Conservation (phyloP, 352 stramenopile genomes). For the Aphanomyces stellatus region DNA sequence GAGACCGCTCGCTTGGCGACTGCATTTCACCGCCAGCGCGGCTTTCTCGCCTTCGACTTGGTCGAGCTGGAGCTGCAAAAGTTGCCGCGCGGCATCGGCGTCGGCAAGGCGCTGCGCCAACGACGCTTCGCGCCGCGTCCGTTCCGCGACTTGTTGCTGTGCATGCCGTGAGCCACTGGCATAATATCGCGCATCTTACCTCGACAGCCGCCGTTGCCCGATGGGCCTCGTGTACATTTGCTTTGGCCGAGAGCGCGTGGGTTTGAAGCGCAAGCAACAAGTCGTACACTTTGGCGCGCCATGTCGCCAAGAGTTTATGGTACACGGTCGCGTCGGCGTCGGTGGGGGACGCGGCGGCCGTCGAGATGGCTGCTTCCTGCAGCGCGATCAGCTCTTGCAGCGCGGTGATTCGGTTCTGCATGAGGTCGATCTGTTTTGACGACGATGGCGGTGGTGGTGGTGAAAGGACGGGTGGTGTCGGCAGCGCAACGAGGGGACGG, state of each 20-base stretch:
- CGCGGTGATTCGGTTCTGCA: neutral
- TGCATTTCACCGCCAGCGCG: slow-evolving; percentile 32
- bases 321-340: neutral
- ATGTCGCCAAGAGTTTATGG: slow-evolving; percentile 28
- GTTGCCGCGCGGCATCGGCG: slow-evolving; percentile 41
- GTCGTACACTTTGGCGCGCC: slow-evolving; percentile 48
- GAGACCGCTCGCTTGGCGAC: slow-evolving; percentile 42
- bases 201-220: neutral
- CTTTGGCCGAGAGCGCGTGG: slow-evolving; percentile 25
- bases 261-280: slow-evolving; percentile 49
- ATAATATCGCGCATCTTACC: neutral
- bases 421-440: neutral
- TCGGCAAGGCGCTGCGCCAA: slow-evolving; percentile 47
- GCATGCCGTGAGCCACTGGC: neutral
- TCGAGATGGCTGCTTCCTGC: neutral
- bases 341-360: neutral
- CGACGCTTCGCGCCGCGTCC: slow-evolving; percentile 28
- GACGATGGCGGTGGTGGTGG: neutral
- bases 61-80: slow-evolving; percentile 21
- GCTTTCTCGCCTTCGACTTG: slow-evolving; percentile 26
- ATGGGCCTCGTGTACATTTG: neutral
- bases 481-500: neutral
- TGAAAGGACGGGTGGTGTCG: neutral
- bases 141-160: neutral
- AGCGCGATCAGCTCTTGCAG: slow-evolving; percentile 6